phyloP scores from a whole-genome alignment of 2,329 filamentous ascomycete species.

The Aaosphaeria arxii region DNA sequence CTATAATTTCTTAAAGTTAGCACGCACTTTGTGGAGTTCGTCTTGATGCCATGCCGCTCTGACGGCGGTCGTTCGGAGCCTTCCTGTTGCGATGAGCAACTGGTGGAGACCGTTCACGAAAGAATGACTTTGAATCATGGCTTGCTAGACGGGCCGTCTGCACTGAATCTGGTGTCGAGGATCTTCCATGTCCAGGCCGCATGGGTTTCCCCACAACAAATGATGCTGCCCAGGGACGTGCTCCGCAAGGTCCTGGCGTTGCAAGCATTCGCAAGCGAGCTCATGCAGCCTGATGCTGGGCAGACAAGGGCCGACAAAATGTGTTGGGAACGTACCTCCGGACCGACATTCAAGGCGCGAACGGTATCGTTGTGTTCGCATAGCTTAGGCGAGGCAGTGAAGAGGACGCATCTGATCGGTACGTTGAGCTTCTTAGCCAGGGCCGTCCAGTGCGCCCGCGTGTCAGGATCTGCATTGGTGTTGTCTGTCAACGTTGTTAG shows the following conservation, averaged over 20 bases:
- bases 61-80: too few species aligned
- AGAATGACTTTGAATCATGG: not conserved
- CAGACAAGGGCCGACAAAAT: too few species aligned
- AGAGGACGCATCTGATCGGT: constrained; percentile 81
- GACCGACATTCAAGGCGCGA: constrained; percentile 58
- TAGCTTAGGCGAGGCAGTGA: constrained; percentile 68
- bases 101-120: not conserved
- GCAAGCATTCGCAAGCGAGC: too few species aligned
- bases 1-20: constrained; percentile 33
- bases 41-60: not conserved
- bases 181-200: not conserved
- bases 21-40: not conserved
- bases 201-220: too few species aligned
- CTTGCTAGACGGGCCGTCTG: not conserved
- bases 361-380: constrained; percentile 86
- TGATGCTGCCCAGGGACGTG: too few species aligned
- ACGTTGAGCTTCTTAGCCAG: constrained; percentile 68
- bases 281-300: too few species aligned
- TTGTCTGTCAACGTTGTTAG: constrained; percentile 62
- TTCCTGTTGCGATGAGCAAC: not conserved
- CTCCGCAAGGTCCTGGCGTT: not conserved
- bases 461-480: constrained; percentile 83
- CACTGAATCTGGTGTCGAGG: not conserved
- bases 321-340: constrained; percentile 25
- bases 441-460: constrained; percentile 72